phyloP scores from a whole-genome alignment of 73 alveolate species.

The Diophrys sp. region DNA sequence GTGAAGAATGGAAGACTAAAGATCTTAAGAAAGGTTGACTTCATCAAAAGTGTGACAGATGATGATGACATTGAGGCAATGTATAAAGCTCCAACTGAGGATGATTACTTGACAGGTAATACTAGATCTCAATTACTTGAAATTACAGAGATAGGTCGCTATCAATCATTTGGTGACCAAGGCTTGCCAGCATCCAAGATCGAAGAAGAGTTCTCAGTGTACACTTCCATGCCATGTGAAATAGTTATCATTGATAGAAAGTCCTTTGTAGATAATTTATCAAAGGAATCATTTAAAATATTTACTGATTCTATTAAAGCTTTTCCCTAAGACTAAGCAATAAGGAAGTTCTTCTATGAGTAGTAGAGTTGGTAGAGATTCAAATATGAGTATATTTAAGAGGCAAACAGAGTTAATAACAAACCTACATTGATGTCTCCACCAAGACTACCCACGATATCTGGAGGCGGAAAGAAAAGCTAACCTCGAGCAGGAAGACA shows the following conservation, averaged over 20 bases:
- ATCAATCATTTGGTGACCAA: slow-evolving; percentile 9
- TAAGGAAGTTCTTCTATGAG: slow-evolving; percentile 8
- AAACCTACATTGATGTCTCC: not conserved
- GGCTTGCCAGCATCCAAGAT: not conserved
- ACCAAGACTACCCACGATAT: not conserved
- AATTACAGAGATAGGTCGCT: not conserved
- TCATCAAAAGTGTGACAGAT: not conserved
- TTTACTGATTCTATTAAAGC: not conserved
- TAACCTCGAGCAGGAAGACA: slow-evolving; percentile 1
- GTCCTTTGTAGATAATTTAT: not conserved
- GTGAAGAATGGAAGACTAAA: slow-evolving; percentile 12
- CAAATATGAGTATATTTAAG: not conserved
- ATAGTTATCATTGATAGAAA: not conserved
- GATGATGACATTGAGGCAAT: not conserved
- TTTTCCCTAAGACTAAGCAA: not conserved
- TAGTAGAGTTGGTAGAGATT: not conserved
- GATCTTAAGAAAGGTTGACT: not conserved
- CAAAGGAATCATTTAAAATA: not conserved
- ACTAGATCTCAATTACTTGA: not conserved
- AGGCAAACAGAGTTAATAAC: not conserved
- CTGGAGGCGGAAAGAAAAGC: too few relatives aligned
- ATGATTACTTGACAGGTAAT: not conserved
- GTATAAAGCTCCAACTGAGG: not conserved
- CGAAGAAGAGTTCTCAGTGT: not conserved
- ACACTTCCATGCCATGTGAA: slow-evolving; percentile 7